Conservation (phyloP, 2,329 filamentous ascomycete genomes). For the Botrytis squamosa region DNA sequence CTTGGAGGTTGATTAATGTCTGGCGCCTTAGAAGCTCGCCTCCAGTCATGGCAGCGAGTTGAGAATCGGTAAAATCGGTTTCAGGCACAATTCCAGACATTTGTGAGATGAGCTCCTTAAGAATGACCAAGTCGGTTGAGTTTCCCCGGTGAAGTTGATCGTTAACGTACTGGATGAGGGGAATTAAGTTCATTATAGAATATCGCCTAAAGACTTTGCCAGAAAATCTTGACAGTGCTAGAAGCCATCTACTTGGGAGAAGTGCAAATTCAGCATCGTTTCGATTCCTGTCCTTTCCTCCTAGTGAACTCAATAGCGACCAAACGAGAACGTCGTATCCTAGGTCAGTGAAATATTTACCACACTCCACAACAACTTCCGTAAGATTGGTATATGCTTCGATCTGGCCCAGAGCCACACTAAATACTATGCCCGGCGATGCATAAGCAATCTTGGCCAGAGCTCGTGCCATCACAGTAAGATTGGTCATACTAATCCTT, state of each 20-base stretch:
- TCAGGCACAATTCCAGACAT: conserved; percentile 94
- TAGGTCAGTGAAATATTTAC: conserved; percentile 87
- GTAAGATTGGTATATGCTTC: conserved; percentile 95
- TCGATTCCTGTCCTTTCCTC: conserved; percentile 61
- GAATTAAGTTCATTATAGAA: conserved; percentile 75
- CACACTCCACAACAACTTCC: conserved; percentile 90
- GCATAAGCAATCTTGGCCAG: conserved; percentile 91
- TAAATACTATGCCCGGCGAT: conserved; percentile 88
- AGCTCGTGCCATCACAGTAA: conserved; percentile 79
- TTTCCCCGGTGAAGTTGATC: conserved; percentile 80
- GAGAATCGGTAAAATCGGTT: conserved; percentile 82
- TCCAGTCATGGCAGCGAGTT: conserved; percentile 84
- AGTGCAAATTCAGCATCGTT: conserved; percentile 62
- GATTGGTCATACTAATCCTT: conserved; percentile 82
- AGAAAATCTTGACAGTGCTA: conserved; percentile 85
- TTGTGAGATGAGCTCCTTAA: conserved; percentile 83
- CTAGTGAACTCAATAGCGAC: conserved; percentile 77
- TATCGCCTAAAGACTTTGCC: conserved; percentile 89
- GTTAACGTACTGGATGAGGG: conserved; percentile 86
- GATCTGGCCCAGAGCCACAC: conserved; percentile 83
- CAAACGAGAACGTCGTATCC: conserved; percentile 93
- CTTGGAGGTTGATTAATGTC: conserved; percentile 75
- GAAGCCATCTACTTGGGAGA: conserved; percentile 87
- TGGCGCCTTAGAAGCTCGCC: conserved; percentile 76
- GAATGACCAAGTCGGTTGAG: conserved; percentile 84